phyloP scores from a whole-genome alignment of 805 yeast genomes.

The Kazachstania bromeliacearum region DNA sequence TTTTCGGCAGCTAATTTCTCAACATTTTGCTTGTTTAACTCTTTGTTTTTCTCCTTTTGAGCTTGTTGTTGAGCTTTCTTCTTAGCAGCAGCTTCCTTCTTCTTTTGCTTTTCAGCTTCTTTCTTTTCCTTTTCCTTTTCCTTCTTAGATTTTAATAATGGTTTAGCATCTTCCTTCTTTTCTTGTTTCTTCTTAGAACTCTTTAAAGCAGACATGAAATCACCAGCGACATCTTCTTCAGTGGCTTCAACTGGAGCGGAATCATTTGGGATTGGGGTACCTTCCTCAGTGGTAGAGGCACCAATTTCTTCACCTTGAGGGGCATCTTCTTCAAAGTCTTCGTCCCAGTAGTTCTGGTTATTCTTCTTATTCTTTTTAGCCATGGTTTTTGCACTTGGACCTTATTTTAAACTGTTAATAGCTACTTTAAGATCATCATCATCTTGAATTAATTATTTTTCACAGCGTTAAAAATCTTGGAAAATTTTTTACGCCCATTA shows the following conservation, averaged over 20 bases:
- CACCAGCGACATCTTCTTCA: constrained; percentile 40
- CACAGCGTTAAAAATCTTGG: no score
- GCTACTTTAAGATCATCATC: no score
- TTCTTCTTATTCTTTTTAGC: constrained; percentile 53
- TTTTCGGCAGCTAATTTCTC: constrained; percentile 28
- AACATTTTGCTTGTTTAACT: constrained; percentile 33
- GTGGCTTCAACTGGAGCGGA: constrained; percentile 25
- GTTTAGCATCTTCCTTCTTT: constrained; percentile 49
- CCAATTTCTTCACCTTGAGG: constrained; percentile 48
- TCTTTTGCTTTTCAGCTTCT: constrained; percentile 80
- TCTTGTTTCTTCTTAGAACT: constrained; percentile 68
- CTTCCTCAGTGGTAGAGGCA: constrained; percentile 7
- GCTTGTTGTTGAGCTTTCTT: constrained; percentile 68
- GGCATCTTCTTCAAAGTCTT: constrained; percentile 47
- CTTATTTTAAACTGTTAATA: no score
- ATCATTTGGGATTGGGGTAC: constrained; percentile 16
- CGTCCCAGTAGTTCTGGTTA: constrained; percentile 76
- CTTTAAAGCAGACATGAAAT: constrained; percentile 76
- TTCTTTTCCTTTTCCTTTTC: constrained; percentile 93
- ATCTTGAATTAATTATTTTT: no score
- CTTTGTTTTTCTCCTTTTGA: constrained; percentile 48
- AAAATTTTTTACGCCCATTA: no score
- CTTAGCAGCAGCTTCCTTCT: constrained; percentile 81
- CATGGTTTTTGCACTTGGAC: no score
- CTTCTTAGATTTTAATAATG: constrained; percentile 79